Percentiles rank a stretch among this genome's conserved stretches.
Evolutionary conservation across 345 rosid genomes (phyloP).

Genomic region (Hevea brasiliensis): DNA sequence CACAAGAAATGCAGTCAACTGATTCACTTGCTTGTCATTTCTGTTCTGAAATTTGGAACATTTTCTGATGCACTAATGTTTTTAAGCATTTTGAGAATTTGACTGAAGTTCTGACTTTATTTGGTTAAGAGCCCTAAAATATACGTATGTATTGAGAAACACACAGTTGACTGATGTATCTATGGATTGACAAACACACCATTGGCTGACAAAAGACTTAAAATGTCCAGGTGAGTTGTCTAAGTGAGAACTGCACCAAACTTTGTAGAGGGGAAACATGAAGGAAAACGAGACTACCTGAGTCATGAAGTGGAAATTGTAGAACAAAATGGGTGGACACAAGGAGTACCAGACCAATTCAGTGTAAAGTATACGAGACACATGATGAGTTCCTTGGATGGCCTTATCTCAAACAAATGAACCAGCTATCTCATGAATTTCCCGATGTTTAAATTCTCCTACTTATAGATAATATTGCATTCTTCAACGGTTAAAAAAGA

Average conservation of each 20-base stretch:
- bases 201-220: background rate
- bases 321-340: background rate
- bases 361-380: background rate
- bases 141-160: background rate
- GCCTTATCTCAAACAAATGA: background rate
- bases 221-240: background rate
- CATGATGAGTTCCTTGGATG: background rate
- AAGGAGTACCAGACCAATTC: background rate
- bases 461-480: background rate
- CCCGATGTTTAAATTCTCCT: slow-evolving; percentile 11
- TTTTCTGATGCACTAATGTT: background rate
- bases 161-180: background rate
- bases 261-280: background rate
- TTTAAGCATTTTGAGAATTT: background rate
- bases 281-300: background rate
- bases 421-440: background rate
- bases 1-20: background rate
- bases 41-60: background rate
- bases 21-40: background rate
- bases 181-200: background rate
- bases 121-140: background rate
- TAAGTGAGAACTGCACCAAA: background rate
- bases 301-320: background rate
- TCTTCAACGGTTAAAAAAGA: background rate
- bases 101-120: background rate